Evolutionary conservation across 169 alveolate species (phyloP).

Genomic region (Plasmodium yoelii): DNA sequence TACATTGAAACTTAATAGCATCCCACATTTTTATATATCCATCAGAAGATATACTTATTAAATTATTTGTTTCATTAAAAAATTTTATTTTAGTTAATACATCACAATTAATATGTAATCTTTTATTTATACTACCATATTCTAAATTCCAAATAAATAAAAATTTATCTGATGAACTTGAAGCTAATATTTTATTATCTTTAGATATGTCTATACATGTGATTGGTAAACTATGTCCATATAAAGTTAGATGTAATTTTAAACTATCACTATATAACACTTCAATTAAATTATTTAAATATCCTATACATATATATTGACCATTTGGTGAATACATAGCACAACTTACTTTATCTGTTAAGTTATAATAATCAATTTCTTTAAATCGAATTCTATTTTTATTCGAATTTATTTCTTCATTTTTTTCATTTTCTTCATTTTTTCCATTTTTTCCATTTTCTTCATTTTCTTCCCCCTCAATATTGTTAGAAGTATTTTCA

Average conservation of each 20-base stretch:
- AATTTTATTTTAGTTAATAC: conserved; percentile 55
- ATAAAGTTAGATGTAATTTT: conserved; percentile 87
- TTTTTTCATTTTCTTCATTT: conserved; percentile 5
- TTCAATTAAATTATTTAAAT: conserved; percentile 86
- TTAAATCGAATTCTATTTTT: conserved; percentile 11
- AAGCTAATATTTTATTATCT: conserved; percentile 87
- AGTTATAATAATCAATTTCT: conserved; percentile 55
- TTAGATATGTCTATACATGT: conserved; percentile 86
- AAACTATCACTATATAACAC: conserved; percentile 87
- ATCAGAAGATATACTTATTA: conserved; percentile 83
- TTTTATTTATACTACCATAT: conserved; percentile 87
- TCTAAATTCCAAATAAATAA: conserved; percentile 91
- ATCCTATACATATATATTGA: conserved; percentile 83
- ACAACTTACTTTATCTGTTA: conserved; percentile 78
- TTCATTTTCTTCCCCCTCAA: not conserved
- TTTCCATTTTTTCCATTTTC: not conserved
- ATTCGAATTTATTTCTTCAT: conserved; percentile 6
- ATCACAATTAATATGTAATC: conserved; percentile 81
- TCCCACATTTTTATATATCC: conserved; percentile 87
- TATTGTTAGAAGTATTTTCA: not conserved
- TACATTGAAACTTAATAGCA: conserved; percentile 81
- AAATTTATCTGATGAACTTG: conserved; percentile 88
- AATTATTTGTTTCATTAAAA: conserved; percentile 65
- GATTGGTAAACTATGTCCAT: conserved; percentile 92
- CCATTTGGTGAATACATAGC: conserved; percentile 83